Evolutionary conservation across 805 yeast species (phyloP).

Genomic region (Starmerella kuoi): DNA sequence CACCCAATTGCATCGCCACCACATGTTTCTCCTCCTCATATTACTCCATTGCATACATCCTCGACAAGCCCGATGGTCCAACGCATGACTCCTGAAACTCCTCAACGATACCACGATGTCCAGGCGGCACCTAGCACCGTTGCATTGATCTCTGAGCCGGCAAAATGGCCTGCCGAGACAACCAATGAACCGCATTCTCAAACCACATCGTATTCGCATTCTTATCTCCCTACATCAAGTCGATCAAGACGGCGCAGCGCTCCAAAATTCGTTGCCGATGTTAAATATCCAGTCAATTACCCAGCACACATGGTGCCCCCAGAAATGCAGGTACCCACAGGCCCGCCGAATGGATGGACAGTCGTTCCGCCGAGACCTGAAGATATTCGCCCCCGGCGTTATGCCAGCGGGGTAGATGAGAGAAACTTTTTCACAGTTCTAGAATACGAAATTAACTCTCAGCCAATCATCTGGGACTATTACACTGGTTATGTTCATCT

Average conservation of each 20-base stretch:
- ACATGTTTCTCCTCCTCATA: no score
- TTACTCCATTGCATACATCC: no score
- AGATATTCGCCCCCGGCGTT: slow-evolving; percentile 28
- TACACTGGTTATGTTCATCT: slow-evolving; percentile 74
- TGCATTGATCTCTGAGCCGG: no score
- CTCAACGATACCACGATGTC: no score
- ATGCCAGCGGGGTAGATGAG: slow-evolving; percentile 64
- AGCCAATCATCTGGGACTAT: slow-evolving; percentile 78
- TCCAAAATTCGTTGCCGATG: slow-evolving; percentile 2
- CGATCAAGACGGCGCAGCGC: slow-evolving; percentile 9
- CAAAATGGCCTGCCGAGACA: no score
- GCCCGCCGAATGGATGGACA: slow-evolving; percentile 11
- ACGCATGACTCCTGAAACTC: no score
- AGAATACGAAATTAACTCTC: slow-evolving; percentile 56
- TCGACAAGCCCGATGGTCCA: no score
- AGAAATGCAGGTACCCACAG: slow-evolving; percentile 11
- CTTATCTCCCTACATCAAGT: no score
- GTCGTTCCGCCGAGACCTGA: slow-evolving; percentile 15
- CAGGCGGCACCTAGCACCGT: no score
- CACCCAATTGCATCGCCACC: no score
- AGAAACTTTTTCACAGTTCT: slow-evolving; percentile 57
- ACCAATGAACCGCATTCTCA: no score
- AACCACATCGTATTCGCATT: no score
- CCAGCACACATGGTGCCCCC: slow-evolving; percentile 24
- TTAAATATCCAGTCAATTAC: slow-evolving; percentile 22